Percentiles rank a stretch among this genome's conserved stretches.
phyloP scores from a whole-genome alignment of 345 rosid genomes.

The Cardamine resedifolia region DNA sequence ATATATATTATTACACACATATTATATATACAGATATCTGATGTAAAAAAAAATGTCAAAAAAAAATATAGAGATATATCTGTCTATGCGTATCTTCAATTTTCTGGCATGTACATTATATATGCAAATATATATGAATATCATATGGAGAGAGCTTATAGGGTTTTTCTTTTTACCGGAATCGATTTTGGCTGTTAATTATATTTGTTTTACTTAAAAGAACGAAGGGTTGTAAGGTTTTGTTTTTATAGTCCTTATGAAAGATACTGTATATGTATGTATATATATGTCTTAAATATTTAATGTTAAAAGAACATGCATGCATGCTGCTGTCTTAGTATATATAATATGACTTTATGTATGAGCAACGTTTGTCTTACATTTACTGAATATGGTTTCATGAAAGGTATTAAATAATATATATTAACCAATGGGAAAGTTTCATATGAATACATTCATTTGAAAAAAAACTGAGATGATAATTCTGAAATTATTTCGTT shows the following conservation, averaged over 20 bases:
- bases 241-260: not conserved
- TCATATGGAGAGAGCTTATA: constrained; percentile 9
- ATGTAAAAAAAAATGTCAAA: too few species aligned
- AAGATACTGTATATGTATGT: not conserved
- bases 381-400: not conserved
- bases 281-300: not conserved
- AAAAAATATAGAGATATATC: too few species aligned
- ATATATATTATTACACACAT: constrained; percentile 9
- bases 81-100: not conserved
- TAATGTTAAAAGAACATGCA: not conserved
- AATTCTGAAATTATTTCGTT: too few species aligned
- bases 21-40: not conserved
- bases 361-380: not conserved
- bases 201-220: not conserved
- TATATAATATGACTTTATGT: not conserved
- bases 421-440: not conserved
- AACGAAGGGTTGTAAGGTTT: not conserved
- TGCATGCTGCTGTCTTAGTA: not conserved
- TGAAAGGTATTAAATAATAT: not conserved
- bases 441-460: too few species aligned
- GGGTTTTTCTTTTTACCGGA: not conserved
- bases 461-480: too few species aligned
- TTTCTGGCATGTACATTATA: constrained; percentile 22
- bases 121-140: not conserved
- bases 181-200: not conserved